phyloP scores from a whole-genome alignment of 1,284 basidiomycete genomes.

The Athelia sp. region DNA sequence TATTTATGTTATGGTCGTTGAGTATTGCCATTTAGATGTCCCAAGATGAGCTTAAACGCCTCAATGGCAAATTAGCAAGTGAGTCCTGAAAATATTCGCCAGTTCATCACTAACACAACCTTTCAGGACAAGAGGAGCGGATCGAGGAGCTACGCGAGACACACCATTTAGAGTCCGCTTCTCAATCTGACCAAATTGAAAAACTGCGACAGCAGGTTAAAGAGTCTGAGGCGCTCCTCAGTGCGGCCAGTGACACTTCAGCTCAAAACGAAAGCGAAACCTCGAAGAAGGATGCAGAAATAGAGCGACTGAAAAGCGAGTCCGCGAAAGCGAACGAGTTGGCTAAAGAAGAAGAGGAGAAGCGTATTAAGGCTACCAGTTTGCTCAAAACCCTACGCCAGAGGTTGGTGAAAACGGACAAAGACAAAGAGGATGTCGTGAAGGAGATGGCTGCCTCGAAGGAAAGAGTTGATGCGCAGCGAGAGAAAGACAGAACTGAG shows the following conservation, averaged over 20 bases:
- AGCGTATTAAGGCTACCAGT: slow-evolving; percentile 87
- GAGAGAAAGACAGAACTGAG: slow-evolving; percentile 64
- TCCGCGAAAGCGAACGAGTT: slow-evolving; percentile 53
- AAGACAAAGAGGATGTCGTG: slow-evolving; percentile 77
- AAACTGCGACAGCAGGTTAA: slow-evolving; percentile 63
- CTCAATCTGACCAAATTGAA: slow-evolving; percentile 71
- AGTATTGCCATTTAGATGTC: slow-evolving; percentile 40
- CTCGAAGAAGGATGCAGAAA: slow-evolving; percentile 45
- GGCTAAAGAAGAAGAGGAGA: slow-evolving; percentile 92
- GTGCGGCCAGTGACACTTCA: slow-evolving; percentile 46
- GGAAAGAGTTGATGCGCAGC: slow-evolving; percentile 56
- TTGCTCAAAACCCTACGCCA: slow-evolving; percentile 88
- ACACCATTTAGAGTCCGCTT: slow-evolving; percentile 72
- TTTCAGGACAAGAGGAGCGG: slow-evolving; percentile 74
- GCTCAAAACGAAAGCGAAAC: slow-evolving; percentile 41
- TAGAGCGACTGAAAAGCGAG: slow-evolving; percentile 56
- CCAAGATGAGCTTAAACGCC: slow-evolving; percentile 68
- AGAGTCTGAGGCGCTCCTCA: slow-evolving; percentile 65
- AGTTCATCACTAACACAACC: slow-evolving; percentile 6
- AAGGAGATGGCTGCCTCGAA: slow-evolving; percentile 49
- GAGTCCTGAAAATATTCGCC: slow-evolving; percentile 18
- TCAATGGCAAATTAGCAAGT: slow-evolving; percentile 73
- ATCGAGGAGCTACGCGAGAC: slow-evolving; percentile 82
- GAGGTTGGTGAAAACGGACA: slow-evolving; percentile 89
- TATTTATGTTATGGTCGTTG: neutral